Evolutionary conservation across 441 rosid species (phyloP), one percentile per base, ranked within the genome.

Genomic region (Lepidium campestre): DNA sequence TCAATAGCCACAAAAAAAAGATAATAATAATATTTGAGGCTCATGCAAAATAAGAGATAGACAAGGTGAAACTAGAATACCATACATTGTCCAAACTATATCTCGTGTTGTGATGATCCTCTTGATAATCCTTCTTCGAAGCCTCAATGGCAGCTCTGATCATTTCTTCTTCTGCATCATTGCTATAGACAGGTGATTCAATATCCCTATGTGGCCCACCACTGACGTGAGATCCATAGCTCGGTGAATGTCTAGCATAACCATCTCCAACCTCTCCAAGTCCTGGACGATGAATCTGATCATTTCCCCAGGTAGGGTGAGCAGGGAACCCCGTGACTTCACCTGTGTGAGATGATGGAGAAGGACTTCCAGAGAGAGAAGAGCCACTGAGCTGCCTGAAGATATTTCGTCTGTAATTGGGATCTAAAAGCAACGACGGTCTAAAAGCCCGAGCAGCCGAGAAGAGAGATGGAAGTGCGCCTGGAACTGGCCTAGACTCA

Each of bases 111-210:
- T 52, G 41, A 72, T 35, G 64, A 53, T 47, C 68, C 68, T 57
- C 77, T 53, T 71, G 69, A 76, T 79, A 81, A 72, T 84, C 94
- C 62, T 49, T 76, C 73, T 74, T 83, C 13, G 98, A 89, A 79
- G 96, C 92, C 82, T 84, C 91, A 54, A 90, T 81, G 42, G 96
- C 98, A 62, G 77, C 75, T 78, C 77, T 84, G 61, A 90, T 50
- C 91, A 90, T 85, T 71, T 88, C 86, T 40, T 86, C 88, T 71
- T 90, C 97, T 14, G 73, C 47, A 76, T 81, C 81, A 45, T 75
- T 49, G 25, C 41, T 63, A 78, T 71, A 34, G 13, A 64, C 36
- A 62, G 73, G 71, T 14, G 70, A 48, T 20, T 57, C 77, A 59
- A 54, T 65, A 62, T 72, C 72, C 59, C 78, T 78, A 6, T 69